phyloP scores from a whole-genome alignment of 352 stramenopile genomes.

The Blastocystis sp. region DNA sequence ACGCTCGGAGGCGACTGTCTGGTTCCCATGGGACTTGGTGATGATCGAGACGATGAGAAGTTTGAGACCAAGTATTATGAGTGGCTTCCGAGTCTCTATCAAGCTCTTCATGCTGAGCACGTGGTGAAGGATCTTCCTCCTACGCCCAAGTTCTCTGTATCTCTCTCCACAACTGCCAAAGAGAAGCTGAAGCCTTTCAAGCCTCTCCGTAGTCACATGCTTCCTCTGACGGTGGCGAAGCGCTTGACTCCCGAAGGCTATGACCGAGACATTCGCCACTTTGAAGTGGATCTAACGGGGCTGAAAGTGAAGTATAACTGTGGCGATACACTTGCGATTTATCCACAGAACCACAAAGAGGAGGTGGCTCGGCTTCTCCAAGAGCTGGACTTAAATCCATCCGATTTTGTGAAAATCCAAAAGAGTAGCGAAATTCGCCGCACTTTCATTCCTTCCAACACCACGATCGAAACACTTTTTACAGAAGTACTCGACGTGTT shows the following conservation, averaged over 20 bases:
- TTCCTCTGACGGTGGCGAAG: slow-evolving; percentile 73
- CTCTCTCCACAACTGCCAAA: slow-evolving; percentile 63
- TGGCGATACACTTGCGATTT: slow-evolving; percentile 75
- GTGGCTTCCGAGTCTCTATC: slow-evolving; percentile 20
- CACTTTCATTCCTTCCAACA: slow-evolving; percentile 66
- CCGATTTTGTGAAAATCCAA: slow-evolving; percentile 72
- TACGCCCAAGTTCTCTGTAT: slow-evolving; percentile 69
- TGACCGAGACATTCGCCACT: slow-evolving; percentile 76
- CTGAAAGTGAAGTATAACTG: slow-evolving; percentile 76
- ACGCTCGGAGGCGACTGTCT: slow-evolving; percentile 70
- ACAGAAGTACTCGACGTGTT: slow-evolving; percentile 77
- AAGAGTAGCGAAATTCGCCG: slow-evolving; percentile 63
- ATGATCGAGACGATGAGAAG: slow-evolving; percentile 41
- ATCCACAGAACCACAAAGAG: slow-evolving; percentile 74
- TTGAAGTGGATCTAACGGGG: slow-evolving; percentile 76
- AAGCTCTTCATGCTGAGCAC: background rate
- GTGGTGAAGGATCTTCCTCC: slow-evolving; percentile 34
- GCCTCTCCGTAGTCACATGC: slow-evolving; percentile 63
- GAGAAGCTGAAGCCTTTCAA: slow-evolving; percentile 64
- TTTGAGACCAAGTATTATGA: slow-evolving; percentile 35
- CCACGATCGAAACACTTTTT: slow-evolving; percentile 76
- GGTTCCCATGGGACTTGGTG: background rate
- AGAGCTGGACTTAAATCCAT: slow-evolving; percentile 70
- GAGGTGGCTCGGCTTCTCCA: slow-evolving; percentile 72
- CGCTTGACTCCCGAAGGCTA: slow-evolving; percentile 74